Conservation (phyloP, 1,139 yeast species). For the Lodderomyces oxycetoniae region DNA sequence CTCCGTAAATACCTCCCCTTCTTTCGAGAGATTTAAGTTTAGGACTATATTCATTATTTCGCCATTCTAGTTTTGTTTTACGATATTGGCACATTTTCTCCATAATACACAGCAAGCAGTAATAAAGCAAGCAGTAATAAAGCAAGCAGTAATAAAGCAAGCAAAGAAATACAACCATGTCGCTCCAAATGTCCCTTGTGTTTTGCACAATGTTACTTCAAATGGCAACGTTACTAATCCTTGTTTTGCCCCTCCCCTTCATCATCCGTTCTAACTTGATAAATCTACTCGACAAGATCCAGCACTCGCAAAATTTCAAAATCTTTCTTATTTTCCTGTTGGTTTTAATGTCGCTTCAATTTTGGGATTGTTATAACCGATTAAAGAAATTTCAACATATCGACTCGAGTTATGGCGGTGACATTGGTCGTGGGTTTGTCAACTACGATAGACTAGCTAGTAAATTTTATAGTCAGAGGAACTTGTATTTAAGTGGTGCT, state of each 20-base stretch:
- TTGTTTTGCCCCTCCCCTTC: conserved; percentile 62
- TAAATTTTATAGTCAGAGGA: conserved; percentile 67
- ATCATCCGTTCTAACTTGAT: conserved; percentile 46
- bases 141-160: neutral
- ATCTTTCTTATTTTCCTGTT: conserved; percentile 47
- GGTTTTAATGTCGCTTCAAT: conserved; percentile 48
- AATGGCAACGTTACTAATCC: conserved; percentile 47
- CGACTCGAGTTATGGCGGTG: conserved; percentile 22
- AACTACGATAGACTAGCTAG: conserved; percentile 43
- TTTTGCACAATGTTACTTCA: conserved; percentile 47
- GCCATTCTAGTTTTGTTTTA: too few species aligned
- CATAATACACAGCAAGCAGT: too few species aligned
- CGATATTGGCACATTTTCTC: too few species aligned
- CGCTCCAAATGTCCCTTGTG: conserved; percentile 43
- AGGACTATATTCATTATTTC: too few species aligned
- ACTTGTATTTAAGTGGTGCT: conserved; percentile 67
- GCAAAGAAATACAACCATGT: conserved; percentile 23
- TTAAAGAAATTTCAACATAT: conserved; percentile 28
- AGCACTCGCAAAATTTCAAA: conserved; percentile 41
- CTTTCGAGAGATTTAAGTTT: too few species aligned
- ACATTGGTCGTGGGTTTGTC: conserved; percentile 13
- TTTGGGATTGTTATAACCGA: conserved; percentile 55
- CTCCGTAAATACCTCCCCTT: too few species aligned
- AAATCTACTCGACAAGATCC: conserved; percentile 29
- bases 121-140: too few species aligned